These are phyloP conservation scores for Sclerotinia glacialis DNA, from an alignment of 2,329 filamentous ascomycete species.

Conservation along the genomic window DNA sequence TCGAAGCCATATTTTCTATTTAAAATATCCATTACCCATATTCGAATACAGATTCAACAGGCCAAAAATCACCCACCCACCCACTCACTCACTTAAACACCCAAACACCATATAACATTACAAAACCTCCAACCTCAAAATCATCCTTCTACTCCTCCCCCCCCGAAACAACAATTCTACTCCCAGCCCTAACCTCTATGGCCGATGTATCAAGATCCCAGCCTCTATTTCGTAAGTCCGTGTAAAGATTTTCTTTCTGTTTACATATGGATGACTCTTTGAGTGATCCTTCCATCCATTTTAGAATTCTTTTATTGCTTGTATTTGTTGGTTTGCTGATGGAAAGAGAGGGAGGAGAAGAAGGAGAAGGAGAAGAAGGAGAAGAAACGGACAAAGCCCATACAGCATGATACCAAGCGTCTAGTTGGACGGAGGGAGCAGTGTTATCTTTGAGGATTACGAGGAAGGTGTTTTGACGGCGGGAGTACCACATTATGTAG, in stretches of 20 bases:
- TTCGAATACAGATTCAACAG: no score
- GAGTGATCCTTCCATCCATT: background rate
- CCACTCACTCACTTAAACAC: no score
- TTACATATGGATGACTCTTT: background rate
- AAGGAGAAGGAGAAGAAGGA: no score
- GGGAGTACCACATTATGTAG: constrained; percentile 62
- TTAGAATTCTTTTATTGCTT: background rate
- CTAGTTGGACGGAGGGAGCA: constrained; percentile 50
- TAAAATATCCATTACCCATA: no score
- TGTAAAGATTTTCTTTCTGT: constrained; percentile 21
- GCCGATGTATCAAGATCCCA: constrained; percentile 66
- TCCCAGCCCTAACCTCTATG: constrained; percentile 62
- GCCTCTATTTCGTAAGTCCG: constrained; percentile 48
- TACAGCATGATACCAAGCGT: constrained; percentile 59
- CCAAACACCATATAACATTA: no score
- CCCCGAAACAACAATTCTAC: constrained; percentile 36
- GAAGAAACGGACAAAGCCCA: no score
- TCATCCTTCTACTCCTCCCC: no score
- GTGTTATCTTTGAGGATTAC: constrained; percentile 64
- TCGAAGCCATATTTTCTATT: no score
- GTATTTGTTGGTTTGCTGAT: no score
- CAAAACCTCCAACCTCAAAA: no score
- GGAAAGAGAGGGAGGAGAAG: no score
- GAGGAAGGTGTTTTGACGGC: constrained; percentile 44
- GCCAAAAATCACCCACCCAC: no score